phyloP scores from a whole-genome alignment of 805 yeast genomes.

The Candida sithepensis region DNA sequence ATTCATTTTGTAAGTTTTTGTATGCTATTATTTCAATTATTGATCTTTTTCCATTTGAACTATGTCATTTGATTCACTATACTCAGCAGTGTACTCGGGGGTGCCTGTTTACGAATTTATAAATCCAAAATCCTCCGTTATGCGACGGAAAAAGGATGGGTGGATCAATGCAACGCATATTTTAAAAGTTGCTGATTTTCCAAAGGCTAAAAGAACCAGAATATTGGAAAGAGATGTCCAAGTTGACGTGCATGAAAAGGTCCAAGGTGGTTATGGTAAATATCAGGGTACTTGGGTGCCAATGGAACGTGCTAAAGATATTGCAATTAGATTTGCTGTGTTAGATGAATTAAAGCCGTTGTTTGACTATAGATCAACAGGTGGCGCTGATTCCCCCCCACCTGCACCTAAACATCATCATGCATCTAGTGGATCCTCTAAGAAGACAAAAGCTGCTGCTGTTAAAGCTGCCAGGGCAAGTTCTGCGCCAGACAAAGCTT shows the following conservation, averaged over 20 bases:
- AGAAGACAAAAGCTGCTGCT: constrained; percentile 24
- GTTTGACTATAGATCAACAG: constrained; percentile 53
- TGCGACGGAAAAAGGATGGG: constrained; percentile 73
- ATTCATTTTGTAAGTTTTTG: not conserved
- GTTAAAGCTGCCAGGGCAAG: constrained; percentile 11
- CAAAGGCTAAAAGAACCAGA: constrained; percentile 90
- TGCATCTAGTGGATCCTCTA: constrained; percentile 43
- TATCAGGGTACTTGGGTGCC: constrained; percentile 99
- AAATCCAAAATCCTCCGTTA: constrained; percentile 65
- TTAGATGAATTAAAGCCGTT: constrained; percentile 58
- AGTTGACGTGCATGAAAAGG: constrained; percentile 82
- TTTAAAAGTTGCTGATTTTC: constrained; percentile 87
- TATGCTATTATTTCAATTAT: not conserved
- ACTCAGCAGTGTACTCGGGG: constrained; percentile 75
- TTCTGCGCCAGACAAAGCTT: constrained; percentile 9
- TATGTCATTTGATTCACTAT: constrained; percentile 35
- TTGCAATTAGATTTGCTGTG: constrained; percentile 66
- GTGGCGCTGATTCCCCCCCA: constrained; percentile 52
- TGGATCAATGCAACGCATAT: constrained; percentile 97
- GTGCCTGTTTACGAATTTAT: constrained; percentile 81
- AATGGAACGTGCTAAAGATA: constrained; percentile 62
- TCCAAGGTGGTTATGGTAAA: constrained; percentile 96
- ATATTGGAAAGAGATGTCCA: constrained; percentile 93
- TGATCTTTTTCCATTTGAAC: not conserved
- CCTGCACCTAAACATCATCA: constrained; percentile 66